phyloP scores from a whole-genome alignment of 768 basidiomycete species.

The Hygrophoropsis aurantiaca region DNA sequence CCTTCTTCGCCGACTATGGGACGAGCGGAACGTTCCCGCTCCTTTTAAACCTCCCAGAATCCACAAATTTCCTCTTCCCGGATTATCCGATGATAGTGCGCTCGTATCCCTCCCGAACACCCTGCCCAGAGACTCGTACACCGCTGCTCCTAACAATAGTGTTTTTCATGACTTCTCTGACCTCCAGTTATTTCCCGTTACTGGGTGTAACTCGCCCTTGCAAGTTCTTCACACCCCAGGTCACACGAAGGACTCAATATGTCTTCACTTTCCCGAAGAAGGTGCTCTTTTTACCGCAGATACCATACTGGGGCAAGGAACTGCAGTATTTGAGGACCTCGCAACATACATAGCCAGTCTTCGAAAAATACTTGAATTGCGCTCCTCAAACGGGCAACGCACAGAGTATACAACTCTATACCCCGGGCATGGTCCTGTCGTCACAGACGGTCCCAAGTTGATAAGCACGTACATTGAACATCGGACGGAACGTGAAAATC shows the following conservation, averaged over 20 bases:
- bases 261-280: conserved; percentile 67
- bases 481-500: conserved; percentile 75
- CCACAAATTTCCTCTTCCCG: conserved; percentile 70
- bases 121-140: conserved; percentile 45
- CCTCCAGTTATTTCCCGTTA: conserved; percentile 47
- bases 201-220: conserved; percentile 36
- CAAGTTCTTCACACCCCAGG: conserved; percentile 84
- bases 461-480: conserved; percentile 79
- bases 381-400: conserved; percentile 11
- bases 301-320: conserved; percentile 87
- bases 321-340: conserved; percentile 86
- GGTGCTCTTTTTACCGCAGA: conserved; percentile 86
- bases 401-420: conserved; percentile 61
- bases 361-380: conserved; percentile 46
- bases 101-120: conserved; percentile 41
- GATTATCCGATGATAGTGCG: conserved; percentile 27
- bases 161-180: conserved; percentile 61
- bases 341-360: conserved; percentile 67
- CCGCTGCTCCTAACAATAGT: conserved; percentile 40
- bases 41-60: conserved; percentile 68
- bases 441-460: conserved; percentile 56
- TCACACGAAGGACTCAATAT: conserved; percentile 86
- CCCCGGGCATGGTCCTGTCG: conserved; percentile 86
- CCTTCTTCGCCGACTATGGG: conserved; percentile 67
- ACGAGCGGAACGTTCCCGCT: conserved; percentile 39